Evolutionary conservation across 495 filamentous ascomycete species (phyloP), one percentile per base, ranked within the genome.

Genomic region (Podospora bellae-mahoneyi): DNA sequence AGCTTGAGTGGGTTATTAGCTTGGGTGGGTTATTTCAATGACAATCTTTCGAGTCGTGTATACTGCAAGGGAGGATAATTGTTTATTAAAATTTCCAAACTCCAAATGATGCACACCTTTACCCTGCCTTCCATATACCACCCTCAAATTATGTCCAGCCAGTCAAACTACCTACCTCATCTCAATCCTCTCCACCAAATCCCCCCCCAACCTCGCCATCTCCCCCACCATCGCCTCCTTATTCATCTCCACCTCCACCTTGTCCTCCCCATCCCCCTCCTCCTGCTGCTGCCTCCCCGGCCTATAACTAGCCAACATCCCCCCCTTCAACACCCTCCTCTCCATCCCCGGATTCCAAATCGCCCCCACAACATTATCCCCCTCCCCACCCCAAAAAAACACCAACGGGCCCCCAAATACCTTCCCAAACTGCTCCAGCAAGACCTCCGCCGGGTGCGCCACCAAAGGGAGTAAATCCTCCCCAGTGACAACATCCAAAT

Each of bases 271-370:
- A 23, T 74, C 73, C 5, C 74, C 75, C 0, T 53, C 69, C 20
- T 76, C 74, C 13, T 77, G 73, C 71, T 13, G 63, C 72, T 3
- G 59, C 64, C 0, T 44, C 66, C 20, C 16, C 54, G 90, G 87
- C 32, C 81, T 84, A 9, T 91, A 91, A 39, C 90, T 91, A 68
- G 89, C 90, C 1, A 87, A 80, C 69, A 91, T 77, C 59, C 89
- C 90, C 64, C 91, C 77, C 68, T 86, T 92, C 80, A 91, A 94
- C 3, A 78, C 71, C 69, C 88, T 82, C 18, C 65, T 68, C 63
- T 76, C 75, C 9, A 84, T 78, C 66, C 83, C 81, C 4, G 92
- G 93, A 71, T 91, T 94, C 94, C 94, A 97, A 63, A 97, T 75
- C 1, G 89, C 93, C 4, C 87, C 90, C 73, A 97, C 87, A 1